Evolutionary conservation across 805 yeast species (phyloP), one percentile per base, ranked within the genome.

Genomic region (Metschnikowia lochheadii): DNA sequence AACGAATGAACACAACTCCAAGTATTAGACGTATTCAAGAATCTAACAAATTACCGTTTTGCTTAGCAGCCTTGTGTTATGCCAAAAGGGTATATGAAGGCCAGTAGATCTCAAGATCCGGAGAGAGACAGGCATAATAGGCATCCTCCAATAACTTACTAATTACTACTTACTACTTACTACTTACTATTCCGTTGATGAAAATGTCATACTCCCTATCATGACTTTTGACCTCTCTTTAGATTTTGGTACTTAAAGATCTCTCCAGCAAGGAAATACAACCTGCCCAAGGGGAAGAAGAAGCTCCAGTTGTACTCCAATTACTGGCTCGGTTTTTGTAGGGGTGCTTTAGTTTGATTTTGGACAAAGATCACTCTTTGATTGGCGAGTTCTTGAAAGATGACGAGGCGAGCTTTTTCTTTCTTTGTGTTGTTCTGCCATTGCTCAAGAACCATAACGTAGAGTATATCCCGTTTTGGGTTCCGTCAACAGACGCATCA

Each of bases 191-290:
- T n/a, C n/a, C n/a, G n/a, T n/a, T n/a, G n/a, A n/a, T n/a, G n/a
- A n/a, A n/a, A n/a, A n/a, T n/a, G n/a, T n/a, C n/a, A n/a, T n/a
- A n/a, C n/a, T n/a, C n/a, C n/a, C n/a, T n/a, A n/a, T n/a, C n/a
- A n/a, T n/a, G n/a, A n/a, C 65, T 79, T 17, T 74, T 94, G 49
- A 78, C 81, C 0, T 87, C 96, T 0, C 67, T 89, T 47, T 94
- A 98, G 98, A 77, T 88, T 4, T 69, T 84, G 5, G 76, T 86
- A 0, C 65, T 94, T 50, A 77, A 87, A 46, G 96, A 91, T 51
- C 87, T 77, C 60, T 85, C 96, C 0, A 75, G 82, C 58, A n/a
- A 62, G 82, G 33, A 83, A 81, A 58, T 86, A 85, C 59, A 68
- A 76, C 67, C 64, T 66, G 58, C 55, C 72, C 40, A n/a, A n/a